Conservation (phyloP, 2,329 filamentous ascomycete species). For the Penicillium sp. region DNA sequence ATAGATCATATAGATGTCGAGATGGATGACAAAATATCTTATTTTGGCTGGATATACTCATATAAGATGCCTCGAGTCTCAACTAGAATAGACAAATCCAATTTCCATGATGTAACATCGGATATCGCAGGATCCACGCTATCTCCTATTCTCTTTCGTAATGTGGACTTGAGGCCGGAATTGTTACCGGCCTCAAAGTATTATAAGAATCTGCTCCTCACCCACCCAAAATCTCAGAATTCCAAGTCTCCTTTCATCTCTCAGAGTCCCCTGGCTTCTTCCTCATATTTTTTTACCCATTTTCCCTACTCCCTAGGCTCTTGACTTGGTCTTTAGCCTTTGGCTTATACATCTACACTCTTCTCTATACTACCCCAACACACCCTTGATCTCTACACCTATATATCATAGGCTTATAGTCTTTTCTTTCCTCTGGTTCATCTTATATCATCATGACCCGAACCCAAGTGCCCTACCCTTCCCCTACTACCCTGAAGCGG, state of each 20-base stretch:
- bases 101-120: slow-evolving; percentile 10
- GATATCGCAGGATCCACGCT: slow-evolving; percentile 27
- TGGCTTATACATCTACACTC: slow-evolving; percentile 1
- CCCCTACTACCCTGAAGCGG: slow-evolving; percentile 35
- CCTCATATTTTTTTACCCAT: slow-evolving; percentile 16
- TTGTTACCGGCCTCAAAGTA: slow-evolving; percentile 46
- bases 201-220: slow-evolving; percentile 43
- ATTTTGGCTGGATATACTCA: background rate
- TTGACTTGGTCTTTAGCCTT: slow-evolving; percentile 16
- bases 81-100: background rate
- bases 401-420: background rate
- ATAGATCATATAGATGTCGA: slow-evolving; percentile 25
- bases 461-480: slow-evolving; percentile 31
- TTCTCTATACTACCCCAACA: background rate
- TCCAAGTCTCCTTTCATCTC: slow-evolving; percentile 20
- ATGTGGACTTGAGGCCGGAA: slow-evolving; percentile 45
- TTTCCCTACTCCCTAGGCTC: slow-evolving; percentile 13
- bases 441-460: slow-evolving; percentile 35
- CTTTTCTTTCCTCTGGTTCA: background rate
- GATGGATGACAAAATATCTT: slow-evolving; percentile 9
- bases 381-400: background rate
- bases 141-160: slow-evolving; percentile 36
- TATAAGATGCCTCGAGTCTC: background rate
- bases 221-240: slow-evolving; percentile 26
- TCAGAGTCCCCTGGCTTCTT: slow-evolving; percentile 5